phyloP scores from a whole-genome alignment of 176 grass and related monocot species.

The Pontederia crassipes region DNA sequence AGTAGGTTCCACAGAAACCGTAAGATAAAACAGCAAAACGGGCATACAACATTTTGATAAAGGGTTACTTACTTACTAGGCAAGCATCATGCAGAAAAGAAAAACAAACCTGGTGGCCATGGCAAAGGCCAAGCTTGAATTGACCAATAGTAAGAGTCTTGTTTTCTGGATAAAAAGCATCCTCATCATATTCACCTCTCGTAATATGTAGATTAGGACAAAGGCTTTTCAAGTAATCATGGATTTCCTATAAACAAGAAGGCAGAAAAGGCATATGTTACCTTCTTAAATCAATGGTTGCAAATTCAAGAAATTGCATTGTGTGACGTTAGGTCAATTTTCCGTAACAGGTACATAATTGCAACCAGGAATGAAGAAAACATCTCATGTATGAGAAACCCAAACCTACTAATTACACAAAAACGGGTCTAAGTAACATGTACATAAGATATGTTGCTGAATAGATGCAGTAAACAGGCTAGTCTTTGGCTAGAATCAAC shows the following conservation, averaged over 20 bases:
- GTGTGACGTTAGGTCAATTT: too few relatives aligned
- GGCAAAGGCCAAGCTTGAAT: conserved; percentile 94
- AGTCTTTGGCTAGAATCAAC: too few relatives aligned
- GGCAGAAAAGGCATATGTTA: too few relatives aligned
- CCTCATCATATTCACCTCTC: conserved; percentile 90
- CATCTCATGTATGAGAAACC: too few relatives aligned
- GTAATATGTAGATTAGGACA: conserved; percentile 93
- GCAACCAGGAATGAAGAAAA: too few relatives aligned
- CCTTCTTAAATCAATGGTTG: background rate
- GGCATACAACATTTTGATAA: background rate
- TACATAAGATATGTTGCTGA: too few relatives aligned
- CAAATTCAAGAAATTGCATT: background rate
- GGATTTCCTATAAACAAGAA: conserved; percentile 51
- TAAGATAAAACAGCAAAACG: too few relatives aligned
- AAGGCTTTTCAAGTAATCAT: conserved; percentile 98
- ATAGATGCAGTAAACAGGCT: too few relatives aligned
- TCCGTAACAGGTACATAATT: too few relatives aligned
- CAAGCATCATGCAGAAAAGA: background rate
- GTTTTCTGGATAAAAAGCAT: conserved; percentile 83
- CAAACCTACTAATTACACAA: too few relatives aligned
- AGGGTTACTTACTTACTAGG: conserved; percentile 3
- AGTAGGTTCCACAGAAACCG: too few relatives aligned
- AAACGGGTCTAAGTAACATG: too few relatives aligned
- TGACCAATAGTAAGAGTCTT: conserved; percentile 96
- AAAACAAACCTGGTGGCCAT: conserved; percentile 83